Conservation (phyloP, 1,139 yeast genomes). For the Geotrichum aggregatum region DNA sequence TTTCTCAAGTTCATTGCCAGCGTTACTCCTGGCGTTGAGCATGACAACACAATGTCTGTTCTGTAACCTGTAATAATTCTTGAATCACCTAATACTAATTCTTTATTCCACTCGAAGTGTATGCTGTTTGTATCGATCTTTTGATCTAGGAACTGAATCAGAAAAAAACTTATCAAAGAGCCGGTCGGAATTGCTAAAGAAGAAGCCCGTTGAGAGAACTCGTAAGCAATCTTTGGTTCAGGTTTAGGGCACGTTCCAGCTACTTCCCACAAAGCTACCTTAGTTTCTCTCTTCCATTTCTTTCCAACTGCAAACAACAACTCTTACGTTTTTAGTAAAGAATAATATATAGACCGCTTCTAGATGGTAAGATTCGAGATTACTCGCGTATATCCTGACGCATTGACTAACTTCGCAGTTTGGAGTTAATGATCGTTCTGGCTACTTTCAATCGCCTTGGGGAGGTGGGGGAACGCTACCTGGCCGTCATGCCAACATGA, state of each 20-base stretch:
- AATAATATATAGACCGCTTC: too few species aligned
- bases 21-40: conserved; percentile 96
- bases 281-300: too few species aligned
- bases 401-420: conserved; percentile 1
- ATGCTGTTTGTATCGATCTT: not conserved
- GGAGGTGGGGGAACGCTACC: conserved; percentile 2
- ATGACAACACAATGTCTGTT: conserved; percentile 94
- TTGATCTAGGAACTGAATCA: not conserved
- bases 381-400: too few species aligned
- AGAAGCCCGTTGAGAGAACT: too few species aligned
- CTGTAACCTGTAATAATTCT: conserved; percentile 40
- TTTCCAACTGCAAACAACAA: too few species aligned
- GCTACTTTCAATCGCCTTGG: conserved; percentile 10
- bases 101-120: not conserved
- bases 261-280: too few species aligned
- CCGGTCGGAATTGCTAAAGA: not conserved
- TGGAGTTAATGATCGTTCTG: conserved; percentile 9
- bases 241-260: too few species aligned
- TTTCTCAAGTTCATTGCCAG: conserved; percentile 92
- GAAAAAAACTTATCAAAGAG: not conserved
- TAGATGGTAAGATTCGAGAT: too few species aligned
- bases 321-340: too few species aligned
- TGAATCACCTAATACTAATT: too few species aligned
- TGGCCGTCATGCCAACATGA: conserved; percentile 25
- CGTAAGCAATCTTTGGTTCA: too few species aligned